A percentile compares a stretch with the other conserved stretches of the same genome.
These are phyloP conservation scores for Prosopis cineraria DNA, from an alignment of 306 rosid species.

Conservation along the genomic window DNA sequence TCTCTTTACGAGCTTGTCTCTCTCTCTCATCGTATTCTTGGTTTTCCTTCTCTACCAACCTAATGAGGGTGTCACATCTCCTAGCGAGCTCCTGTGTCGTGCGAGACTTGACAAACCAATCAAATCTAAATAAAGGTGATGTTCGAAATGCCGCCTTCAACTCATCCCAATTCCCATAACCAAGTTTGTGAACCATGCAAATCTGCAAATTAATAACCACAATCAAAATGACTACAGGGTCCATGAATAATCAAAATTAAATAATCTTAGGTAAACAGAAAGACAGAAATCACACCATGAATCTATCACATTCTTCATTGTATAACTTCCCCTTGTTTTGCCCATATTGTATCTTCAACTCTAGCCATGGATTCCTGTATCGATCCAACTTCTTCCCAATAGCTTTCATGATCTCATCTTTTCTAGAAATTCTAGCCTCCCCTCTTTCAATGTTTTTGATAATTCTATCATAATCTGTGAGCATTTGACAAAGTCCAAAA, in stretches of 20 bases:
- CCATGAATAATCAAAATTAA: neutral
- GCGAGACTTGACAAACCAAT: conserved; percentile 99
- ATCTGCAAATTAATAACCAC: conserved; percentile 52
- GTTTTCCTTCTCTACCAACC: conserved; percentile 97
- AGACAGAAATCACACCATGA: conserved; percentile 61
- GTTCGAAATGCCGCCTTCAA: conserved; percentile 96
- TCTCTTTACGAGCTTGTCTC: conserved; percentile 98
- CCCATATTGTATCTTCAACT: conserved; percentile 92
- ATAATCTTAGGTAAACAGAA: neutral
- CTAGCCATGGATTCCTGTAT: conserved; percentile 99
- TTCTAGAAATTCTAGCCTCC: conserved; percentile 93
- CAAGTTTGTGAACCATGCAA: conserved; percentile 98
- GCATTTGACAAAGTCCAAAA: conserved; percentile 19
- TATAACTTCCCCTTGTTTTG: conserved; percentile 97
- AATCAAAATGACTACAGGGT: neutral
- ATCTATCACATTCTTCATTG: conserved; percentile 98
- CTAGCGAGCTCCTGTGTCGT: conserved; percentile 97
- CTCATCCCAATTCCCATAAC: conserved; percentile 99
- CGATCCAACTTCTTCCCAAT: conserved; percentile 97
- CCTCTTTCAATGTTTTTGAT: conserved; percentile 98
- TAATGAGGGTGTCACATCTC: conserved; percentile 94
- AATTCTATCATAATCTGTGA: conserved; percentile 90
- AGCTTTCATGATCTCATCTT: conserved; percentile 99
- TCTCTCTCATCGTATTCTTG: conserved; percentile 97
- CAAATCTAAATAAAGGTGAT: conserved; percentile 95